Evolutionary conservation across 176 grass and related monocot species (phyloP).

Genomic region (Triticum turgidum): DNA sequence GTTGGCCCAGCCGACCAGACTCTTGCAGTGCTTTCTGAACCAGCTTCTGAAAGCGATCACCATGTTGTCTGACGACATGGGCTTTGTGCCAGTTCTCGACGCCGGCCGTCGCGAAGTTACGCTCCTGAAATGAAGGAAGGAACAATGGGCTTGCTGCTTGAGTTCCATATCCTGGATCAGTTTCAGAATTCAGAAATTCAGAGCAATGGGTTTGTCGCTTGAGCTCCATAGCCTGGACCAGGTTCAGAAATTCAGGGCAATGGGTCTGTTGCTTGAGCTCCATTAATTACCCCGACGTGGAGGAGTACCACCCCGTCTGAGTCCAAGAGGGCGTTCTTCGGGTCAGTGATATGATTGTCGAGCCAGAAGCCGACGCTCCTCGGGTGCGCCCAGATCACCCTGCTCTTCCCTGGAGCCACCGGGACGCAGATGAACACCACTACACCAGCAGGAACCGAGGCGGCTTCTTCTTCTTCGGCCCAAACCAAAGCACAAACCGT

Average conservation of each 20-base stretch:
- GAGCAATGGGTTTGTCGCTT: not conserved
- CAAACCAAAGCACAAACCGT: not conserved
- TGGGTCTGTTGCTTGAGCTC: not conserved
- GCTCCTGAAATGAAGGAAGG: slow-evolving; percentile 42
- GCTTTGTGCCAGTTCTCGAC: slow-evolving; percentile 57
- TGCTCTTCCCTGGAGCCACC: slow-evolving; percentile 63
- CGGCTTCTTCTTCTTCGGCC: not conserved
- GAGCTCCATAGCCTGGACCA: not conserved
- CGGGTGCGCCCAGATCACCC: slow-evolving; percentile 58
- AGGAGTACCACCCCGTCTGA: slow-evolving; percentile 68
- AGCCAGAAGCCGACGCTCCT: slow-evolving; percentile 59
- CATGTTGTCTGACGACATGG: slow-evolving; percentile 67
- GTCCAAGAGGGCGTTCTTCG: slow-evolving; percentile 63
- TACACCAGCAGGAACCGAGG: slow-evolving; percentile 19
- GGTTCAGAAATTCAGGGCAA: not conserved
- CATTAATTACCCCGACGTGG: slow-evolving; percentile 57
- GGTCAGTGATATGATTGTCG: not conserved
- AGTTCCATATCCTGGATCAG: not conserved
- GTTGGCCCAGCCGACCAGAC: slow-evolving; percentile 61
- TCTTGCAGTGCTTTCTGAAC: slow-evolving; percentile 69
- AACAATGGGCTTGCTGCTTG: not conserved
- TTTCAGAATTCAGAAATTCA: not conserved
- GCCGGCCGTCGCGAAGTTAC: slow-evolving; percentile 45
- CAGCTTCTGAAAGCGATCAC: slow-evolving; percentile 77
- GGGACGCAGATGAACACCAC: slow-evolving; percentile 61